These are phyloP conservation scores for Filobasidium uniguttulatum DNA, from an alignment of 1,284 basidiomycete species.

Conservation along the genomic window DNA sequence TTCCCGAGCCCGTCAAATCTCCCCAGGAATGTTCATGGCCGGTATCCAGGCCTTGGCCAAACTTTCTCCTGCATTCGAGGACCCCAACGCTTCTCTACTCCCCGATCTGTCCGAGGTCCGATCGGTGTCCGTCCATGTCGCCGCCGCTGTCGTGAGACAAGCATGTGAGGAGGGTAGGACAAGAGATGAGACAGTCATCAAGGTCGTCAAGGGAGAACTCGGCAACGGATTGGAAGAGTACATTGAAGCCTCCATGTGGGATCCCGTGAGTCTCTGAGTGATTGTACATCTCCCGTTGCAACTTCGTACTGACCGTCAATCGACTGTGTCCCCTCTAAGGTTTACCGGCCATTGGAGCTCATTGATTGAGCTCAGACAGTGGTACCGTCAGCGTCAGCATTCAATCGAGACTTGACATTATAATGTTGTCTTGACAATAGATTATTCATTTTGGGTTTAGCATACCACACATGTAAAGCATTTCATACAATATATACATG, in stretches of 20 bases:
- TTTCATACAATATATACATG: no score
- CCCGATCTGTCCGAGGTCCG: slow-evolving; percentile 55
- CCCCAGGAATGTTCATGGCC: slow-evolving; percentile 57
- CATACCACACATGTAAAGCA: no score
- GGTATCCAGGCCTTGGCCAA: slow-evolving; percentile 51
- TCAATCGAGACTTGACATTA: no score
- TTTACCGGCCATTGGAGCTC: slow-evolving; percentile 29
- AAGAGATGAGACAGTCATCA: slow-evolving; percentile 26
- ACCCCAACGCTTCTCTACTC: slow-evolving; percentile 45
- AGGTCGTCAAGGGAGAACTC: slow-evolving; percentile 28
- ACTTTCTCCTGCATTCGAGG: slow-evolving; percentile 57
- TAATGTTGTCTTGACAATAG: no score
- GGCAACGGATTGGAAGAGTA: slow-evolving; percentile 27
- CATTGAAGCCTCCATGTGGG: slow-evolving; percentile 33
- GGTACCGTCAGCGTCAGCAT: not conserved
- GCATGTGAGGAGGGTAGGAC: slow-evolving; percentile 55
- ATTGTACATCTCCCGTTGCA: no score
- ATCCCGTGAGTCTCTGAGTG: slow-evolving; percentile 21
- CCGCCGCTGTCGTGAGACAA: slow-evolving; percentile 62
- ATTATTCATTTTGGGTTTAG: no score
- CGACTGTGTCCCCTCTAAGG: not conserved
- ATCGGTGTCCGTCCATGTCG: slow-evolving; percentile 42
- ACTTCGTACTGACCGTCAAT: not conserved
- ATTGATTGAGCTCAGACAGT: no score
- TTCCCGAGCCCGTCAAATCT: slow-evolving; percentile 48